Base-by-base conservation (phyloP, 768 basidiomycete genomes). In the Crucibulum laeve region DNA sequence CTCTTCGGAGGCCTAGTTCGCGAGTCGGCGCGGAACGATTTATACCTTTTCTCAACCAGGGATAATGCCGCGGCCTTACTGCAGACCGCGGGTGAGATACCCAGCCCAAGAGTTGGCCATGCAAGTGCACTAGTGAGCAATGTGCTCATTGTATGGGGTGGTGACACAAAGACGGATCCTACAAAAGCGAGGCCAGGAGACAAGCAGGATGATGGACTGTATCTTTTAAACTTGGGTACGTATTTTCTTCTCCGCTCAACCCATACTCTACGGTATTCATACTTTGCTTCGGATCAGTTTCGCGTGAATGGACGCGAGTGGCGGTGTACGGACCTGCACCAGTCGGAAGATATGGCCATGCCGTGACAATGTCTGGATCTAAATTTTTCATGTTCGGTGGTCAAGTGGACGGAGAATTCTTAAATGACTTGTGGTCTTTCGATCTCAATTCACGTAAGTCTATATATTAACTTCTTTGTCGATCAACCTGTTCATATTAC, bases 121-220 rank as follows among this genome's bases (percentile, higher is more conserved):
- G 91, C 93, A 2, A 87, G 88, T 62, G 95, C 95, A 4, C 80
- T 97, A 39, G 92, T 98, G 45, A 91, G 92, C 62, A 92, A 87
- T 57, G 95, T 97, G 39, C 72, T 99, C 47, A 88, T 98, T 47
- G 86, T 97, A 3, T 99, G 96, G 96, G 96, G 96, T 24, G 96
- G 95, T 19, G 96, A 99, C 60, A 97, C 94, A 3, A 94, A 91
- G 65, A 80, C 83, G 11, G 84, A 85, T 18, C 35, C 35, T 53
- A 69, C 70, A 18, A 77, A 71, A 61, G 68, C 74, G 24, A 77
- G 73, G 52, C 71, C 71, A 6, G 67, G 71, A 7, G 91, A 92
- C 47, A 82, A 77, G 52, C 89, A 93, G 65, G 96, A 98, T 59
- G 91, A 97, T 61, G 87, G 82, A 0, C 69, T 98, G 34, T 98